Evolutionary conservation across 345 rosid species (phyloP).

Genomic region (Gossypium turneri): DNA sequence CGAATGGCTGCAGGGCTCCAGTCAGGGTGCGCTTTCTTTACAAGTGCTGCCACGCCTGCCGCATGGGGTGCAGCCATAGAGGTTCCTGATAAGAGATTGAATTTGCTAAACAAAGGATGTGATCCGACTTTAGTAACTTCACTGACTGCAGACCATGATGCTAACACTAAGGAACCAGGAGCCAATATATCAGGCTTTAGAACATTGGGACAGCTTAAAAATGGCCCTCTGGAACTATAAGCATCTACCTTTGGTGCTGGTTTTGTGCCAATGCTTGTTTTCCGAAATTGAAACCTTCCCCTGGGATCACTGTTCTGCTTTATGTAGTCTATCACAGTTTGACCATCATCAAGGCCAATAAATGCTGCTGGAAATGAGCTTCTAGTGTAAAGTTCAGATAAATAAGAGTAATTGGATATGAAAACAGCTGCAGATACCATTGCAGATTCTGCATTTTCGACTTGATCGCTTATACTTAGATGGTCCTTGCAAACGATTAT

Average conservation of each 20-base stretch:
- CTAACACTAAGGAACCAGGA: conserved; percentile 46
- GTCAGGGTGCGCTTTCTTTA: conserved; percentile 41
- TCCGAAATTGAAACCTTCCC: conserved; percentile 34
- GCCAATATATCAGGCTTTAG: conserved; percentile 58
- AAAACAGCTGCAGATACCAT: conserved; percentile 10
- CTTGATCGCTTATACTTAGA: conserved; percentile 12
- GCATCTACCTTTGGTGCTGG: conserved; percentile 35
- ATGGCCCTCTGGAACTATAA: conserved; percentile 57
- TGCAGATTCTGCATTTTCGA: conserved; percentile 19
- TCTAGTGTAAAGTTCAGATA: conserved; percentile 6
- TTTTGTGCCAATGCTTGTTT: conserved; percentile 31
- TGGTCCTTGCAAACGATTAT: conserved; percentile 36
- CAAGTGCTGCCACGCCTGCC: conserved; percentile 49
- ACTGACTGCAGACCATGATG: conserved; percentile 38
- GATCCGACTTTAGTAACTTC: conserved; percentile 3
- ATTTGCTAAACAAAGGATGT: conserved; percentile 21
- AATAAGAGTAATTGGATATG: conserved; percentile 12
- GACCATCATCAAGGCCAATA: conserved; percentile 16
- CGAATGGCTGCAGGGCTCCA: conserved; percentile 58
- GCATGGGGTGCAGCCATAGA: conserved; percentile 64
- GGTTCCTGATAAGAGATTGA: conserved; percentile 47
- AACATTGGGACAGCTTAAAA: conserved; percentile 38
- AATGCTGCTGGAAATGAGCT: conserved; percentile 28
- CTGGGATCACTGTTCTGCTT: conserved; percentile 6
- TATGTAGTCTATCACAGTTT: conserved; percentile 20